A percentile compares a stretch with the other conserved stretches of the same genome.
Evolutionary conservation across 1,284 basidiomycete species (phyloP).

Genomic region (Chalciporus sp.): DNA sequence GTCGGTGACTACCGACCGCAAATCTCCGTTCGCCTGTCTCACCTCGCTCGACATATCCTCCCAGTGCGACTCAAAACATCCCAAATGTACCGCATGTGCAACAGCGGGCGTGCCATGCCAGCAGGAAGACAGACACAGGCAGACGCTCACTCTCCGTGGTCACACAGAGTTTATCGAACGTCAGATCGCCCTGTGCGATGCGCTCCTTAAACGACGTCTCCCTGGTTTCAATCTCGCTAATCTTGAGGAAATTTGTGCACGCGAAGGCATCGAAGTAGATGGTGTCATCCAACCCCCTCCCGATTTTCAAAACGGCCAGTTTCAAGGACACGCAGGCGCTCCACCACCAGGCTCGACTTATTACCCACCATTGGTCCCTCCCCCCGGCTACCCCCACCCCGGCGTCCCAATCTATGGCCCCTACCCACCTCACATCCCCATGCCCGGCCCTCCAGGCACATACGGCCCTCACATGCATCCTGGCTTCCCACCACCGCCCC

Average conservation of each 20-base stretch:
- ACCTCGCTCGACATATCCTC: conserved; percentile 33
- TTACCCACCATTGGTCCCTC: conserved; percentile 43
- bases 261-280: conserved; percentile 68
- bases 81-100: conserved; percentile 78
- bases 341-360: conserved; percentile 41
- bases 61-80: conserved; percentile 87
- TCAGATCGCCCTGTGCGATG: conserved; percentile 72
- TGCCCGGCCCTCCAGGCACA: conserved; percentile 50
- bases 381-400: conserved; percentile 47
- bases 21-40: conserved; percentile 56
- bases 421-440: conserved; percentile 48
- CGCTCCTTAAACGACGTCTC: conserved; percentile 70
- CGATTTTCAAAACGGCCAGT: conserved; percentile 33
- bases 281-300: conserved; percentile 21
- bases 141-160: conserved; percentile 79
- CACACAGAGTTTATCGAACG: conserved; percentile 79
- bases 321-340: conserved; percentile 30
- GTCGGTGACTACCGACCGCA: conserved; percentile 83
- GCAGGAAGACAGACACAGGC: conserved; percentile 81
- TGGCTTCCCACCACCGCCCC: conserved; percentile 51
- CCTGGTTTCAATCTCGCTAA: conserved; percentile 65
- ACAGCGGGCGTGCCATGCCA: conserved; percentile 76
- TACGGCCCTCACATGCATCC: conserved; percentile 58
- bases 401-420: conserved; percentile 45
- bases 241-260: conserved; percentile 62